phyloP scores from a whole-genome alignment of 768 basidiomycete genomes.

The Pulveroboletus sp. region DNA sequence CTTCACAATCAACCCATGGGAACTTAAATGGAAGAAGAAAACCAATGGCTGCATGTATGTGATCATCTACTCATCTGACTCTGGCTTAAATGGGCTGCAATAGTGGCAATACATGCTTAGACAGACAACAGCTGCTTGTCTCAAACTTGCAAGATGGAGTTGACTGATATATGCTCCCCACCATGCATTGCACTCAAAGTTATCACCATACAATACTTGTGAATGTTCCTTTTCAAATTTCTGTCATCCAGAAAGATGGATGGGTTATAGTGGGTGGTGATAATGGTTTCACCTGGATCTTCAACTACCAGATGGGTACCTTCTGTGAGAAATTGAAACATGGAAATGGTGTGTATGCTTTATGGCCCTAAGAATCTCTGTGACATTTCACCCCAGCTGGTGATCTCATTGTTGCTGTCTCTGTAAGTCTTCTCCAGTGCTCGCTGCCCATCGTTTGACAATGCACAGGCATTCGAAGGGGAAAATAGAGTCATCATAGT shows the following conservation, averaged over 20 bases:
- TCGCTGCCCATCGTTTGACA: neutral
- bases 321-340: slow-evolving; percentile 2
- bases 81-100: too few species aligned
- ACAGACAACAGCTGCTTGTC: slow-evolving; percentile 2
- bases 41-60: neutral
- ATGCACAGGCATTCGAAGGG: neutral
- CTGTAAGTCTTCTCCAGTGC: neutral
- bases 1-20: neutral
- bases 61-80: too few species aligned
- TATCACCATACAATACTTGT: neutral
- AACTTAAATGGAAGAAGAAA: slow-evolving; percentile 10
- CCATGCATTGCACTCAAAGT: neutral
- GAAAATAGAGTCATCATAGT: neutral
- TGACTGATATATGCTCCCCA: slow-evolving; percentile 2
- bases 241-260: neutral
- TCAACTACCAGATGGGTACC: neutral
- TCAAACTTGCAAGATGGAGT: slow-evolving; percentile 8
- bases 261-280: slow-evolving; percentile 6
- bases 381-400: neutral
- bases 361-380: too few species aligned
- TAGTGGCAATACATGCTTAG: slow-evolving; percentile 1
- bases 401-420: neutral
- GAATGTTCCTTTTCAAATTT: slow-evolving; percentile 7
- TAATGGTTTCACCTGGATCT: slow-evolving; percentile 2
- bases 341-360: neutral